Conservation (phyloP, 495 filamentous ascomycete genomes). For the Penicillium paradoxum region DNA sequence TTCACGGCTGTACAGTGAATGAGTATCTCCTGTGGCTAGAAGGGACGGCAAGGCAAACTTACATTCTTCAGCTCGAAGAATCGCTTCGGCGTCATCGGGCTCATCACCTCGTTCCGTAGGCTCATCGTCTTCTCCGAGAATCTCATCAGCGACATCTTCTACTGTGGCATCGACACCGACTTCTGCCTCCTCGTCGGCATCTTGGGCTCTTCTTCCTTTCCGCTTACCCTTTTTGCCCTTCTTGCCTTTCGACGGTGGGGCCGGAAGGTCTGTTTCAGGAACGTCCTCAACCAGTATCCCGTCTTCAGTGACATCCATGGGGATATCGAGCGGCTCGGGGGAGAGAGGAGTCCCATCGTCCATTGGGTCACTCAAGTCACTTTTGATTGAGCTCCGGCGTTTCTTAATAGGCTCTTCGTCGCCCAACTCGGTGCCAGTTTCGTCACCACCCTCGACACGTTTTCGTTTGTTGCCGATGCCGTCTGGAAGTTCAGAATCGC, state of each 20-base stretch:
- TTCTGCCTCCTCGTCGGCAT: conserved; percentile 37
- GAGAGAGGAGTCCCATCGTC: conserved; percentile 25
- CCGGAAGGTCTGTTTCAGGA: conserved; percentile 33
- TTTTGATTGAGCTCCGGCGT: conserved; percentile 43
- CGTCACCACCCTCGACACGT: conserved; percentile 37
- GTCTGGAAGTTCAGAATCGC: conserved; percentile 31
- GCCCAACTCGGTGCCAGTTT: conserved; percentile 36
- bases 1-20: conserved; percentile 58
- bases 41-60: conserved; percentile 29
- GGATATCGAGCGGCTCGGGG: conserved; percentile 35
- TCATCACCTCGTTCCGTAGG: conserved; percentile 39
- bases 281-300: conserved; percentile 36
- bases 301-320: conserved; percentile 30
- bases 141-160: conserved; percentile 32
- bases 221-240: conserved; percentile 44
- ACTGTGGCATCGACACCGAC: conserved; percentile 22
- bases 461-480: conserved; percentile 45
- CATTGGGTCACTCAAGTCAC: conserved; percentile 42
- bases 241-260: conserved; percentile 27
- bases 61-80: conserved; percentile 55
- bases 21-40: conserved; percentile 26
- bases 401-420: conserved; percentile 43
- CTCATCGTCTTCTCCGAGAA: conserved; percentile 44
- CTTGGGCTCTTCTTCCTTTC: conserved; percentile 36
- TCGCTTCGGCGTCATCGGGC: conserved; percentile 35